Percentiles rank a stretch among this genome's conserved stretches.
These are phyloP conservation scores for Lipomyces anomalus DNA, from an alignment of 805 yeast species.

Conservation along the genomic window DNA sequence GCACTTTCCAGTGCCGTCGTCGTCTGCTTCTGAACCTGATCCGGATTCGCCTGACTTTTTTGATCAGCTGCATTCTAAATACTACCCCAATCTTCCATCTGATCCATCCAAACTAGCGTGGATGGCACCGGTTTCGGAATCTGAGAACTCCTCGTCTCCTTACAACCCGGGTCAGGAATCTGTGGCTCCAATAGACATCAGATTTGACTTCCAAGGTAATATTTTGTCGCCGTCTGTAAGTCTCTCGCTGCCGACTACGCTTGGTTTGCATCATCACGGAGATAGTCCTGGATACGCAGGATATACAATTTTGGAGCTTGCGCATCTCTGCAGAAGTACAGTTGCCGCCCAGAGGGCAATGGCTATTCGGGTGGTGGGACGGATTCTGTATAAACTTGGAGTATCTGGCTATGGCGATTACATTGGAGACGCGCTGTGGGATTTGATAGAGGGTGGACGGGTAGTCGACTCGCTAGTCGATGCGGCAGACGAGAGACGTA, in stretches of 20 bases:
- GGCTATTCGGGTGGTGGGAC: slow-evolving; percentile 80
- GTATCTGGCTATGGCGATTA: slow-evolving; percentile 40
- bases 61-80: slow-evolving; percentile 73
- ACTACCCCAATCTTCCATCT: slow-evolving; percentile 82
- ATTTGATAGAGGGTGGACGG: slow-evolving; percentile 54
- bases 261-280: slow-evolving; percentile 89
- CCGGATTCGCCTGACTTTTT: slow-evolving; percentile 73
- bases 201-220: slow-evolving; percentile 86
- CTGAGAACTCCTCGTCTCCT: slow-evolving; percentile 32
- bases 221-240: slow-evolving; percentile 56
- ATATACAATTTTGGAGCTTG: slow-evolving; percentile 77
- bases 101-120: slow-evolving; percentile 80
- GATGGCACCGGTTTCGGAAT: slow-evolving; percentile 66
- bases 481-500: slow-evolving; percentile 54
- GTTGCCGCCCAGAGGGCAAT: slow-evolving; percentile 81
- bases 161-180: slow-evolving; percentile 41
- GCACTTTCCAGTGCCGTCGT: slow-evolving; percentile 16
- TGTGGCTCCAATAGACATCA: slow-evolving; percentile 48
- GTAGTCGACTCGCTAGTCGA: slow-evolving; percentile 62
- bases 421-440: slow-evolving; percentile 63
- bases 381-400: slow-evolving; percentile 77
- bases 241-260: slow-evolving; percentile 44
- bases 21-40: slow-evolving; percentile 45
- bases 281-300: slow-evolving; percentile 88
- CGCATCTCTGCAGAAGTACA: slow-evolving; percentile 70